Percentiles rank a stretch among this genome's conserved stretches.
Conservation (phyloP, 345 rosid genomes). For the Turritis glabra region DNA sequence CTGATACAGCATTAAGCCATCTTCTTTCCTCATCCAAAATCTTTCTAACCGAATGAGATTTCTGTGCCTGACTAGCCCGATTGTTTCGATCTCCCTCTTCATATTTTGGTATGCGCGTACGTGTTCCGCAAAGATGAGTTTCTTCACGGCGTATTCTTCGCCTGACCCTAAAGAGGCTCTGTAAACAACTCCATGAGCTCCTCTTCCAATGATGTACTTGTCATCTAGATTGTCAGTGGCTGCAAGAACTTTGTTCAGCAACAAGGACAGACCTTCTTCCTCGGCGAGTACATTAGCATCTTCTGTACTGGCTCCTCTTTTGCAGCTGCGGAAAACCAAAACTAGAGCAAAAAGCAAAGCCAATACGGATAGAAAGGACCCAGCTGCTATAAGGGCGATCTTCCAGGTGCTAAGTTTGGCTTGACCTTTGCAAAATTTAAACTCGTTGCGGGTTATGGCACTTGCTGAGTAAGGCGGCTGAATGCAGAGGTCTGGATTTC, state of each 20-base stretch:
- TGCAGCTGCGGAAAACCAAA: slow-evolving; percentile 21
- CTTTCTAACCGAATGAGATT: slow-evolving; percentile 70
- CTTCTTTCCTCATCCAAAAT: slow-evolving; percentile 69
- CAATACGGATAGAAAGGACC: slow-evolving; percentile 35
- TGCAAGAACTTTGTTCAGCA: slow-evolving; percentile 58
- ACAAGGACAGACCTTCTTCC: slow-evolving; percentile 50
- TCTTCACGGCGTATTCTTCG: slow-evolving; percentile 64
- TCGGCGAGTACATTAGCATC: slow-evolving; percentile 43
- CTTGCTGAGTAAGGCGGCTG: slow-evolving; percentile 37
- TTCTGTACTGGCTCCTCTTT: slow-evolving; percentile 39
- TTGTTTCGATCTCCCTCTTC: slow-evolving; percentile 67
- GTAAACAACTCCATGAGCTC: slow-evolving; percentile 81
- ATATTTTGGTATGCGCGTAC: slow-evolving; percentile 50
- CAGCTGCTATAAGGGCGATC: slow-evolving; percentile 49
- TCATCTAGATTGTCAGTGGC: slow-evolving; percentile 48
- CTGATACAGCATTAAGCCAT: slow-evolving; percentile 62
- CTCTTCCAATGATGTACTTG: slow-evolving; percentile 50
- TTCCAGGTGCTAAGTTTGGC: slow-evolving; percentile 40
- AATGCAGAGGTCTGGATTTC: slow-evolving; percentile 67
- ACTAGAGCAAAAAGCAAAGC: slow-evolving; percentile 36
- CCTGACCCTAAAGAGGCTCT: slow-evolving; percentile 55
- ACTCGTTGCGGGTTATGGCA: slow-evolving; percentile 33
- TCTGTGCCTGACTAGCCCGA: slow-evolving; percentile 66
- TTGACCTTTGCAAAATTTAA: slow-evolving; percentile 50
- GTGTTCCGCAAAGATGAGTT: slow-evolving; percentile 46